Evolutionary conservation across 257 asterid genomes (phyloP).

Genomic region (Solanum chilense): DNA sequence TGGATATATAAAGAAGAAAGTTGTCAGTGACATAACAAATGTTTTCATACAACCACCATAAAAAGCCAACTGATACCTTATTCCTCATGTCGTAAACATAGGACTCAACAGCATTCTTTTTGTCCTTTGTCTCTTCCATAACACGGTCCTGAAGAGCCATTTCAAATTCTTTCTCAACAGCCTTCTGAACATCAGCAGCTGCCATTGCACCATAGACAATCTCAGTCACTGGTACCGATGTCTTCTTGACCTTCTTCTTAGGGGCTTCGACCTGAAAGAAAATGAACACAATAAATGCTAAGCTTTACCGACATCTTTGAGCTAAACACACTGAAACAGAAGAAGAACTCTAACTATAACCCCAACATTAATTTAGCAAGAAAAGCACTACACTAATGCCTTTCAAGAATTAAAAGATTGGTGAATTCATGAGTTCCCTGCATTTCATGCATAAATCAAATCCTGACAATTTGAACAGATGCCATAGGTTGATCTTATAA

Average conservation of each 20-base stretch:
- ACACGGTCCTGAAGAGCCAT: constrained; percentile 98
- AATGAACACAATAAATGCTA: background rate
- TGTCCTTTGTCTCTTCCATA: constrained; percentile 98
- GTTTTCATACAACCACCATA: background rate
- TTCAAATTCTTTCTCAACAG: constrained; percentile 88
- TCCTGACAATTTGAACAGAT: background rate
- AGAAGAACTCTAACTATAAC: background rate
- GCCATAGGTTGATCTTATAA: background rate
- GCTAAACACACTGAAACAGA: background rate
- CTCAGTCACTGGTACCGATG: constrained; percentile 63
- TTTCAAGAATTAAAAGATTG: background rate
- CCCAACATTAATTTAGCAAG: background rate
- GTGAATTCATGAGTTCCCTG: no score
- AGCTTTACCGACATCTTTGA: background rate
- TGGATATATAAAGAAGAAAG: constrained; percentile 14
- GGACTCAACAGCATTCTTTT: constrained; percentile 93
- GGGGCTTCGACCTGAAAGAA: constrained; percentile 44
- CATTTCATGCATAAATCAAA: background rate
- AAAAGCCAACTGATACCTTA: constrained; percentile 35
- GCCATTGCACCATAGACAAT: constrained; percentile 63
- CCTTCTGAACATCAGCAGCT: constrained; percentile 65
- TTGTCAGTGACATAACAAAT: background rate
- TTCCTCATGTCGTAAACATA: constrained; percentile 91
- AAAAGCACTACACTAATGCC: background rate
- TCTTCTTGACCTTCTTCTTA: constrained; percentile 82